Percentiles rank a stretch among this genome's conserved stretches.
Evolutionary conservation across 2,329 filamentous ascomycete species (phyloP).

Genomic region (Penicillium brasilianum): DNA sequence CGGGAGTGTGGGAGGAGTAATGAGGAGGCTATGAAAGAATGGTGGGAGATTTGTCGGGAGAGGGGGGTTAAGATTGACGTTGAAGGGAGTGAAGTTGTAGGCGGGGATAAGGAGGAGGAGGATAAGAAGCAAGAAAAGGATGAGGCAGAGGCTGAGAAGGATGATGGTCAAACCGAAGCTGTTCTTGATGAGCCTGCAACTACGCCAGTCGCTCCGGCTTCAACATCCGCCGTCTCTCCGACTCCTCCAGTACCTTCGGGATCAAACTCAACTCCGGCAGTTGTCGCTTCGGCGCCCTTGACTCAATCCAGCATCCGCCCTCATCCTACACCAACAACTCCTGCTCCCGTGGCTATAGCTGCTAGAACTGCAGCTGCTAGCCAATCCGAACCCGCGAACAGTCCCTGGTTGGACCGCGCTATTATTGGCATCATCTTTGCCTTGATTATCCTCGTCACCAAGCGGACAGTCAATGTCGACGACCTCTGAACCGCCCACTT

Average conservation of each 20-base stretch:
- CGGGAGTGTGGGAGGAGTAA: constrained; percentile 67
- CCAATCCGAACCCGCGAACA: constrained; percentile 47
- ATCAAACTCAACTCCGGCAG: neutral
- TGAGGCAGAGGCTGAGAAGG: constrained; percentile 40
- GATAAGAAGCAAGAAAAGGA: neutral
- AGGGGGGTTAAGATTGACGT: constrained; percentile 39
- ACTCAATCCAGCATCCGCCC: neutral
- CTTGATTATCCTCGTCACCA: constrained; percentile 70
- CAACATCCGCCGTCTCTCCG: neutral
- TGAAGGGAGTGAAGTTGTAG: constrained; percentile 49
- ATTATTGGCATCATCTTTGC: constrained; percentile 75
- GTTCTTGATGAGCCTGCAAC: neutral
- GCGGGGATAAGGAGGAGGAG: neutral
- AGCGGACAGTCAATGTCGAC: constrained; percentile 47
- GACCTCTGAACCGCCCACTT: constrained; percentile 23
- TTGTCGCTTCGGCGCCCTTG: neutral
- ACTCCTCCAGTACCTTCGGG: neutral
- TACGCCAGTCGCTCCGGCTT: neutral
- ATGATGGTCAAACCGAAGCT: constrained; percentile 1
- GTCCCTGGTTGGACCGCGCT: constrained; percentile 78
- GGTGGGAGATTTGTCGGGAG: constrained; percentile 38
- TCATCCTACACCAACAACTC: constrained; percentile 3
- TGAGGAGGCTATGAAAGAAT: constrained; percentile 46
- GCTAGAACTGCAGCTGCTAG: constrained; percentile 3
- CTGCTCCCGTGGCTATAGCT: constrained; percentile 7